Conservation (phyloP, 352 stramenopile species). For the Pythium biforme region DNA sequence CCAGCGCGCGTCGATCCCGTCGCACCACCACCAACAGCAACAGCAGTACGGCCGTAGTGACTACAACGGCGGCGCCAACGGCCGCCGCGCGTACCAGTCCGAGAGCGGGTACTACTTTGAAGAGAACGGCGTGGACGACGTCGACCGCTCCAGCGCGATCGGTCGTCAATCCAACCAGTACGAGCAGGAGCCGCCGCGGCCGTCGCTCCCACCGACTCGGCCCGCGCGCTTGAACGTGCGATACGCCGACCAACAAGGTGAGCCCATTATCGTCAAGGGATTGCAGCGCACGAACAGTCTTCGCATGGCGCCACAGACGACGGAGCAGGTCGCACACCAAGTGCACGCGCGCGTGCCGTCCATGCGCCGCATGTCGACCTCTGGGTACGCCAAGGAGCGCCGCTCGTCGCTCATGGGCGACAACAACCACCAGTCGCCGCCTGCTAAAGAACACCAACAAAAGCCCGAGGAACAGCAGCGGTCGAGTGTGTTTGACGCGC, state of each 20-base stretch:
- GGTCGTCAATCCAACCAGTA: not conserved
- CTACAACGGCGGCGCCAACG: not conserved
- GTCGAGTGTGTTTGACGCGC: conserved; percentile 42
- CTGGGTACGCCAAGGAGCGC: conserved; percentile 1
- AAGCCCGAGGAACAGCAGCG: conserved; percentile 19
- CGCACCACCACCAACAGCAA: not conserved
- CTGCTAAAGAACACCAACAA: not conserved
- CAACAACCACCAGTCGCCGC: conserved; percentile 5
- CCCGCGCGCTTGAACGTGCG: not conserved
- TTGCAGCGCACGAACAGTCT: conserved; percentile 15
- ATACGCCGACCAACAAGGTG: not conserved
- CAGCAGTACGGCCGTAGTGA: not conserved
- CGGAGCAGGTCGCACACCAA: not conserved
- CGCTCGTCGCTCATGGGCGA: conserved; percentile 2
- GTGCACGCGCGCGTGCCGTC: not conserved
- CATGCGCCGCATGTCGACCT: conserved; percentile 10
- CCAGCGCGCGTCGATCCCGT: not conserved
- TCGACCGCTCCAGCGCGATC: conserved; percentile 1
- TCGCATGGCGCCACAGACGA: conserved; percentile 14
- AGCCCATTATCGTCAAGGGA: conserved; percentile 29
- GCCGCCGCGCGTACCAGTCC: conserved; percentile 17
- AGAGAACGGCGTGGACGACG: conserved; percentile 24
- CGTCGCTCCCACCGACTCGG: not conserved
- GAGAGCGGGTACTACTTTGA: conserved; percentile 28
- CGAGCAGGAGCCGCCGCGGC: not conserved